Conservation (phyloP, 2,329 filamentous ascomycete species). For the Curvularia eragrostidis region DNA sequence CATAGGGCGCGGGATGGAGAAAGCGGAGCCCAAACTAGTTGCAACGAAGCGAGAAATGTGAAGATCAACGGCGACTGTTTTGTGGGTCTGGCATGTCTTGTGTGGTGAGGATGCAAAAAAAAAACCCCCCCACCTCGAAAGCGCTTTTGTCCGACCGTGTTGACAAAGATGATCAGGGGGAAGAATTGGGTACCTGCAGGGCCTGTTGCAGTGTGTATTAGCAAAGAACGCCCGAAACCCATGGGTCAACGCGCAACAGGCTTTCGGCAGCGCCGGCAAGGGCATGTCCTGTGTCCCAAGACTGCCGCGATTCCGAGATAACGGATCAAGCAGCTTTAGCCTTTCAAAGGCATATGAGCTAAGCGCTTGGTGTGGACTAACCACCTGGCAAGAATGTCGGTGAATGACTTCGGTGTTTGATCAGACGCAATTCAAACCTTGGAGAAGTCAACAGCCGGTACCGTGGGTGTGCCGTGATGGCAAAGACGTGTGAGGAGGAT, state of each 20-base stretch:
- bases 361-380: constrained; percentile 1
- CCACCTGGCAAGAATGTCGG: neutral
- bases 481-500: neutral
- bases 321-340: neutral
- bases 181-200: neutral
- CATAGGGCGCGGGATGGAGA: constrained; percentile 5
- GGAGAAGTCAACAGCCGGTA: neutral
- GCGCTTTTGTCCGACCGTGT: constrained; percentile 3
- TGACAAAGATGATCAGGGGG: neutral
- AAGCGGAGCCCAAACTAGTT: constrained; percentile 12
- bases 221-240: neutral
- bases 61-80: constrained; percentile 13
- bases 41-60: constrained; percentile 9
- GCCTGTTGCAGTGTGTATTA: neutral
- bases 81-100: constrained; percentile 4
- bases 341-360: neutral
- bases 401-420: neutral
- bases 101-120: constrained; percentile 1
- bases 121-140: neutral
- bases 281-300: neutral
- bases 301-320: neutral
- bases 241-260: neutral
- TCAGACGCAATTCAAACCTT: neutral
- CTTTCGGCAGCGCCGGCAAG: neutral
- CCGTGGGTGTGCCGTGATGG: neutral